These are phyloP conservation scores for Wickerhamomyces chambardii DNA, from an alignment of 805 yeast genomes.

Conservation along the genomic window DNA sequence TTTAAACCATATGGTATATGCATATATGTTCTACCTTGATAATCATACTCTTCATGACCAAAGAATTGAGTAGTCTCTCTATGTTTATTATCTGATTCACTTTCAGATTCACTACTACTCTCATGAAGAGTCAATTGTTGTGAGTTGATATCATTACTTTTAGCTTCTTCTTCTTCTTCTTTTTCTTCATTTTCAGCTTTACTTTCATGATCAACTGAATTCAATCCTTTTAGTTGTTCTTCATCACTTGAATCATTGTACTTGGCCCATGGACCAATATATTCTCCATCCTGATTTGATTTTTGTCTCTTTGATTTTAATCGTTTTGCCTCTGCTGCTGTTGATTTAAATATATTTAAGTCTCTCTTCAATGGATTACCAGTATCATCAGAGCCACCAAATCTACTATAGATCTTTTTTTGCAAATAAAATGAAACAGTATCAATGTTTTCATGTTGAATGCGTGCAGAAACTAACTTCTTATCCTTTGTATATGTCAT, in stretches of 20 bases:
- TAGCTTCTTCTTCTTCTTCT: constrained; percentile 2
- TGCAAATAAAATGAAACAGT: constrained; percentile 30
- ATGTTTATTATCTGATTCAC: constrained; percentile 13
- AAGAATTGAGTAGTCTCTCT: constrained; percentile 22
- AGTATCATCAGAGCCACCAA: constrained; percentile 18
- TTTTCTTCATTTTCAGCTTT: constrained; percentile 6
- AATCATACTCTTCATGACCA: constrained; percentile 32
- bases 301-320: constrained; percentile 25
- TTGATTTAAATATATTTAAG: no score
- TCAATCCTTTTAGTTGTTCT: no score
- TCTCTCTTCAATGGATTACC: constrained; percentile 17
- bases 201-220: constrained; percentile 1
- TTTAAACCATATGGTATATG: constrained; percentile 45
- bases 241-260: constrained; percentile 22
- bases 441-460: constrained; percentile 27
- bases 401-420: constrained; percentile 24
- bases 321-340: background rate
- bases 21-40: constrained; percentile 56
- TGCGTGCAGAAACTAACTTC: constrained; percentile 19
- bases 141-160: background rate
- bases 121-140: no score
- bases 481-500: no score
- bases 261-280: constrained; percentile 60
- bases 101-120: constrained; percentile 8
- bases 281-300: constrained; percentile 34